Percentiles rank a stretch among this genome's conserved stretches.
Evolutionary conservation across 306 rosid genomes (phyloP).

Genomic region (Rosa multiflora): DNA sequence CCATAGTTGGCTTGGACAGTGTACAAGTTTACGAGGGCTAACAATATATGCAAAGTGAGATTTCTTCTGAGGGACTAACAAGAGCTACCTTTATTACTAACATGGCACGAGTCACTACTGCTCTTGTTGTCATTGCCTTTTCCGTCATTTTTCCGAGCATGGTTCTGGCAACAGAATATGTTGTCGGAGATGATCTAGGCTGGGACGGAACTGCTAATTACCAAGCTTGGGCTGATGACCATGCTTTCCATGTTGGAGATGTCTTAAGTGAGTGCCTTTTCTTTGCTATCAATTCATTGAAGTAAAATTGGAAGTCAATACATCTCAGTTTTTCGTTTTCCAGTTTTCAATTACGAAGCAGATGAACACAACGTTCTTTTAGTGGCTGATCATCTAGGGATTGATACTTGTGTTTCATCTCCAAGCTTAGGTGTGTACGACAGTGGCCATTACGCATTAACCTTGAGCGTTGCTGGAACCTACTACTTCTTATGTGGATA

Average conservation of each 20-base stretch:
- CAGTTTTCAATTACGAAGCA: too few relatives aligned
- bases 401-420: background rate
- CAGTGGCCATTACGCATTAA: background rate
- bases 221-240: background rate
- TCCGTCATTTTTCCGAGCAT: background rate
- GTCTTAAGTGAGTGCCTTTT: background rate
- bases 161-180: background rate
- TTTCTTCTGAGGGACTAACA: too few relatives aligned
- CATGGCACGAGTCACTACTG: too few relatives aligned
- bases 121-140: background rate
- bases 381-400: background rate
- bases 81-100: too few relatives aligned
- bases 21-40: too few relatives aligned
- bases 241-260: background rate
- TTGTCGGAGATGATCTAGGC: background rate
- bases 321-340: too few relatives aligned
- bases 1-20: too few relatives aligned
- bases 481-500: background rate
- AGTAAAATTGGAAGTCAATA: too few relatives aligned
- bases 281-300: too few relatives aligned
- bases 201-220: background rate
- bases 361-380: background rate
- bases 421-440: background rate
- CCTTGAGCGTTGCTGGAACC: background rate
- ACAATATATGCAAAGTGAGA: too few relatives aligned